Conservation (phyloP, 441 rosid genomes). For the Bocquillonia castaneifolia region DNA sequence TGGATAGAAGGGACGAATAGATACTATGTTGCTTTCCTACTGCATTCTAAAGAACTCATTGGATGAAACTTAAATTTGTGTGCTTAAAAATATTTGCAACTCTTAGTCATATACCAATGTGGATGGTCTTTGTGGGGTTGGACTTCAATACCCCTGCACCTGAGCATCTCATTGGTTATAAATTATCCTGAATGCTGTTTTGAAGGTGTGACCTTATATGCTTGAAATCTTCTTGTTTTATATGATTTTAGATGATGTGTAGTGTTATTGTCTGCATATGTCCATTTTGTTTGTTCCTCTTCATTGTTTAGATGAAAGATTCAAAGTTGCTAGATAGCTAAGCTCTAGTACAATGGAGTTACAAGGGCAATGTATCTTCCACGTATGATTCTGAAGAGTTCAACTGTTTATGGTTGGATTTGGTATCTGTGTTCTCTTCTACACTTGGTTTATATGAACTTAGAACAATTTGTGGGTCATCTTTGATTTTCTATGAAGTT, state of each 20-base stretch:
- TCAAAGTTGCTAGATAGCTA: not conserved
- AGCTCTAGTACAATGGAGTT: not conserved
- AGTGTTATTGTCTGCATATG: not conserved
- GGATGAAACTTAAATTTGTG: constrained; percentile 29
- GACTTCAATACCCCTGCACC: constrained; percentile 27
- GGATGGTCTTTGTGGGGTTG: constrained; percentile 31
- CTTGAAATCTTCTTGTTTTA: constrained; percentile 21
- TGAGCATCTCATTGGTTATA: constrained; percentile 26
- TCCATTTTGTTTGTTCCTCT: not conserved
- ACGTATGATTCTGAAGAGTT: too few relatives aligned
- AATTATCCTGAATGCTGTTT: constrained; percentile 22
- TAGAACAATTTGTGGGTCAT: too few relatives aligned
- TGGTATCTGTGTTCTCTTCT: too few relatives aligned
- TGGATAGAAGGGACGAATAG: constrained; percentile 31
- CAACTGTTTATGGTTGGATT: too few relatives aligned
- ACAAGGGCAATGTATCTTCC: too few relatives aligned
- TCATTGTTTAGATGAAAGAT: constrained; percentile 2
- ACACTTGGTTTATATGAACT: too few relatives aligned
- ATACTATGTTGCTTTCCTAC: constrained; percentile 23
- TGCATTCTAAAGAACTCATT: constrained; percentile 30
- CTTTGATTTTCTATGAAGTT: too few relatives aligned
- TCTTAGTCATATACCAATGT: constrained; percentile 24
- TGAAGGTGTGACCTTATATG: constrained; percentile 21
- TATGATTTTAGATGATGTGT: constrained; percentile 19
- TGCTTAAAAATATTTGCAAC: constrained; percentile 31